Conservation (phyloP, 2,329 filamentous ascomycete species). For the Talaromyces funiculosus region DNA sequence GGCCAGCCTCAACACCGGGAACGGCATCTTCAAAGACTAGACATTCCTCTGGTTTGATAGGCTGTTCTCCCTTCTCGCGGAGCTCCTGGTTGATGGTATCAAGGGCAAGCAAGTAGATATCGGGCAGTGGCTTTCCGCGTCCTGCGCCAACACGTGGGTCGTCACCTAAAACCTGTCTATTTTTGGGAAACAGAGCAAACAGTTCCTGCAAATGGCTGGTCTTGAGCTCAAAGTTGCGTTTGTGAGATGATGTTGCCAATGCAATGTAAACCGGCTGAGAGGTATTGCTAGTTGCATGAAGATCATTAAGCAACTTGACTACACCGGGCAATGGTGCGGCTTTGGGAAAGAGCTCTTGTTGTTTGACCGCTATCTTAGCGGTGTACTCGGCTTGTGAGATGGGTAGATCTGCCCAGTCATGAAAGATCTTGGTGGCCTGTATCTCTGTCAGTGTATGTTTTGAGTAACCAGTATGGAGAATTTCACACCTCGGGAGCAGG, state of each 20-base stretch:
- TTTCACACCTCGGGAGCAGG: conserved; percentile 49
- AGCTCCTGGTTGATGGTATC: conserved; percentile 75
- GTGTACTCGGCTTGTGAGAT: conserved; percentile 65
- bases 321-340: conserved; percentile 78
- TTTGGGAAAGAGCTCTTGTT: conserved; percentile 65
- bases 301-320: conserved; percentile 54
- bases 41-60: conserved; percentile 76
- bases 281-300: conserved; percentile 29
- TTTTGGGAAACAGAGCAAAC: conserved; percentile 56
- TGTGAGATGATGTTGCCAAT: conserved; percentile 74
- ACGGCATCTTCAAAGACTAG: conserved; percentile 96
- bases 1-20: conserved; percentile 82
- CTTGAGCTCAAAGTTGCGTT: conserved; percentile 70
- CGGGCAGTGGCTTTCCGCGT: conserved; percentile 87
- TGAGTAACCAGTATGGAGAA: background rate
- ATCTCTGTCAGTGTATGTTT: conserved; percentile 6
- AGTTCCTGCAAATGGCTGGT: conserved; percentile 51
- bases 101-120: conserved; percentile 87
- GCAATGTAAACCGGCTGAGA: conserved; percentile 65
- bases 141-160: conserved; percentile 70
- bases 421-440: conserved; percentile 58
- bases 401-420: conserved; percentile 80
- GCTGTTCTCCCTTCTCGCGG: conserved; percentile 48
- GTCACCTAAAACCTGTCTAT: conserved; percentile 78
- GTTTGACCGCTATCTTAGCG: conserved; percentile 55